These are phyloP conservation scores for Miscanthus lutarioriparius DNA, from an alignment of 176 grass and related monocot genomes.

Conservation along the genomic window DNA sequence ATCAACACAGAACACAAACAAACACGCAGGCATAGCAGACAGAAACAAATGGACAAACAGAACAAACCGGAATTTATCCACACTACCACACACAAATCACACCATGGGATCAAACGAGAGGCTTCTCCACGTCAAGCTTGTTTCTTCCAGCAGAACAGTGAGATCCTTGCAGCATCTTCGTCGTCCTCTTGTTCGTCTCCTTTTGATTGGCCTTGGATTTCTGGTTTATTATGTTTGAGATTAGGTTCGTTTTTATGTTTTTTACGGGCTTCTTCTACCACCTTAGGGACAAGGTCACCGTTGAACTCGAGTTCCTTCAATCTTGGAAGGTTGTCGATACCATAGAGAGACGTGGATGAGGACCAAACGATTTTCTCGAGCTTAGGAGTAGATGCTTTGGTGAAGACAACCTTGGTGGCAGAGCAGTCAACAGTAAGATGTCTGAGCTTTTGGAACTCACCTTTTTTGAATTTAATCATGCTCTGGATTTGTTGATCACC, in stretches of 20 bases:
- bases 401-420: not conserved
- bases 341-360: not conserved
- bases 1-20: too few relatives aligned
- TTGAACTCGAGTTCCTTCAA: constrained; percentile 30
- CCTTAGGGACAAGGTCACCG: not conserved
- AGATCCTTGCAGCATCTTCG: not conserved
- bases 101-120: not conserved
- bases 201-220: too few relatives aligned
- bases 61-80: not conserved
- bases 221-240: too few relatives aligned
- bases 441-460: not conserved
- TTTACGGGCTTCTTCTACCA: not conserved
- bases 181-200: not conserved
- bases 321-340: not conserved
- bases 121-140: not conserved
- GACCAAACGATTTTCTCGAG: constrained; percentile 13
- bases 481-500: too few relatives aligned
- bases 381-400: not conserved
- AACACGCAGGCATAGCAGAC: not conserved
- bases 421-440: not conserved
- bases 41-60: not conserved
- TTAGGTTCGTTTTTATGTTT: too few relatives aligned
- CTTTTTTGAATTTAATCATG: too few relatives aligned
- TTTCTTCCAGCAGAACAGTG: not conserved
- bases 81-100: not conserved